Percentiles rank a stretch among this genome's conserved stretches.
phyloP scores from a whole-genome alignment of 2,329 filamentous ascomycete species.

The Scedosporium apiospermum region DNA sequence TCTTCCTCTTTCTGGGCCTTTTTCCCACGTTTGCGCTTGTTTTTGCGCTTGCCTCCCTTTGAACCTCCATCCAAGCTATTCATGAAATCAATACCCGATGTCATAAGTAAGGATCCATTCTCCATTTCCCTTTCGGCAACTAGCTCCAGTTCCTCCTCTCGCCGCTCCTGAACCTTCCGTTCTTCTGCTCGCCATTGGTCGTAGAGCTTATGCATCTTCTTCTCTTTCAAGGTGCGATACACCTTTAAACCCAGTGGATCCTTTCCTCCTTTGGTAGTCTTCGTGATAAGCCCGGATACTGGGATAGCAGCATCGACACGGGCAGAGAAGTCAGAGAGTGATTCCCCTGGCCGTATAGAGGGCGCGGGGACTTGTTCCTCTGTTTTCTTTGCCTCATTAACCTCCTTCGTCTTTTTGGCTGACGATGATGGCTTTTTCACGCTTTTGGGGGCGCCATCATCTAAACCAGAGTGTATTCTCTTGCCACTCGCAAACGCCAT shows the following conservation, averaged over 20 bases:
- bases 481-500: slow-evolving; percentile 59
- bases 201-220: slow-evolving; percentile 70
- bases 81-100: slow-evolving; percentile 2
- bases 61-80: slow-evolving; percentile 7
- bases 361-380: slow-evolving; percentile 32
- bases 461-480: slow-evolving; percentile 2
- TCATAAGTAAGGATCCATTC: slow-evolving; percentile 18
- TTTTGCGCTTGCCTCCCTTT: slow-evolving; percentile 32
- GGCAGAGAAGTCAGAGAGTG: slow-evolving; percentile 68
- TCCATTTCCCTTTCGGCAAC: slow-evolving; percentile 55
- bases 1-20: slow-evolving; percentile 40
- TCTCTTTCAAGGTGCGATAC: slow-evolving; percentile 72
- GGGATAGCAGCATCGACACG: slow-evolving; percentile 82
- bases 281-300: slow-evolving; percentile 58
- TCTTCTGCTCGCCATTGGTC: slow-evolving; percentile 67
- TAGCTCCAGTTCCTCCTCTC: slow-evolving; percentile 55
- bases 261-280: slow-evolving; percentile 49
- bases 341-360: slow-evolving; percentile 76
- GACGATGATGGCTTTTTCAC: not conserved
- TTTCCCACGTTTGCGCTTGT: slow-evolving; percentile 33
- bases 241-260: slow-evolving; percentile 58
- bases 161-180: slow-evolving; percentile 50
- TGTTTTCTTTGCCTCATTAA: slow-evolving; percentile 52
- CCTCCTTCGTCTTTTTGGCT: slow-evolving; percentile 31
- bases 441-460: not conserved